A percentile compares a stretch with the other conserved stretches of the same genome.
These are phyloP conservation scores for Phaeosphaeria sp. DNA, from an alignment of 2,329 filamentous ascomycete species.

Conservation along the genomic window DNA sequence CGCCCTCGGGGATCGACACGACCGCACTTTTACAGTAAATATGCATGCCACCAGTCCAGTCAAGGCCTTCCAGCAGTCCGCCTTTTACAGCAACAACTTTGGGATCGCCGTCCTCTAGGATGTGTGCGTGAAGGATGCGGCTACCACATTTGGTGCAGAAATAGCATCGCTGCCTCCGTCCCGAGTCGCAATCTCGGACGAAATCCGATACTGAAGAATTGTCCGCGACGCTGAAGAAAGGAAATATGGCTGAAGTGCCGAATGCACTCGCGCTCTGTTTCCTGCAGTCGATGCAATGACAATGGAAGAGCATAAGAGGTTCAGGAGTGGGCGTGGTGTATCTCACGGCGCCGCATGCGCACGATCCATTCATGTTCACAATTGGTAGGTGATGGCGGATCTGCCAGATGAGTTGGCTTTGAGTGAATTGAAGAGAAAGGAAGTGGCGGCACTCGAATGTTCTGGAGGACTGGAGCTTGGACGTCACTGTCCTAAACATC, in stretches of 20 bases:
- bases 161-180: slow-evolving; percentile 33
- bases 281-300: slow-evolving; percentile 72
- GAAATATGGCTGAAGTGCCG: slow-evolving; percentile 74
- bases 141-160: slow-evolving; percentile 66
- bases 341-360: slow-evolving; percentile 69
- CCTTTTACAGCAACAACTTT: slow-evolving; percentile 67
- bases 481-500: slow-evolving; percentile 10
- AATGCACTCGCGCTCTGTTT: slow-evolving; percentile 71
- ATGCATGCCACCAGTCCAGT: slow-evolving; percentile 57
- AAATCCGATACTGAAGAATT: slow-evolving; percentile 32
- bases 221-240: slow-evolving; percentile 65
- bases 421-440: slow-evolving; percentile 10
- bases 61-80: slow-evolving; percentile 68
- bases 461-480: slow-evolving; percentile 17
- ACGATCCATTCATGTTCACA: slow-evolving; percentile 50
- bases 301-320: slow-evolving; percentile 72
- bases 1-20: slow-evolving; percentile 71
- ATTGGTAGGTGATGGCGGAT: too few species aligned
- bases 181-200: slow-evolving; percentile 26
- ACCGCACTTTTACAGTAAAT: slow-evolving; percentile 73
- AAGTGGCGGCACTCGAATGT: slow-evolving; percentile 31
- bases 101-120: slow-evolving; percentile 41
- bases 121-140: slow-evolving; percentile 67
- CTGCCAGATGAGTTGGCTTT: too few species aligned
- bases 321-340: slow-evolving; percentile 68